Base-by-base conservation (phyloP, 768 basidiomycete genomes). In the Amanita jacksonii region DNA sequence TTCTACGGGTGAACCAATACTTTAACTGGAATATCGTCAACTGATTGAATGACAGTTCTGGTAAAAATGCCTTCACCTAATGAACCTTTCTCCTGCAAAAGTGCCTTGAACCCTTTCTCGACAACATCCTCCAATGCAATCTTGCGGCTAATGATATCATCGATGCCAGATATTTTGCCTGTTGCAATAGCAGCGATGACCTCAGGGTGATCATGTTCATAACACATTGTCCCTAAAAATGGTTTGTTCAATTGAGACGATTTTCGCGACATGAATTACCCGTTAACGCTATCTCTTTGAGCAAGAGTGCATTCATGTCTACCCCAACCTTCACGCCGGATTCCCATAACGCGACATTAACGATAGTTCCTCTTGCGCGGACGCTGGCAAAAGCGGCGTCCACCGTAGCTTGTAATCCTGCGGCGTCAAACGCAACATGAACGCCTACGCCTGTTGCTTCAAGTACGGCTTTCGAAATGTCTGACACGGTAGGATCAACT, bases 391-490 rank as follows among this genome's bases (percentile, higher is more conserved):
- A 51, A 6, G 63, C 67, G 5, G 59, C 49, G 27, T 66, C 61
- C 10, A 73, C 43, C 34, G 63, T 60, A 10, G 55, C 55, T 48
- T 70, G 66, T 2, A 62, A 49, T 0, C 72, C 72, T 3, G 70
- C 68, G 13, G 70, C 69, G 35, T 75, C 73, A 49, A 71, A 72
- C 3, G 62, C 68, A 35, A 72, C 57, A 46, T 72, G 67, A 8
- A 68, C 68, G 19, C 72, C 72, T 3, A 50, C 32, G 9, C 43
- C 50, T 10, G 59, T 70, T 1, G 57, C 55, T 22, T 56, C 47
- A 16, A 56, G 38, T 5, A 60, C 56, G 1, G 52, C 55, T 0
- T 52, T 46, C 3, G 57, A 51, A 22, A 68, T 44, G 47, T 65
- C 57, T 4, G 43, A 36, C 7, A 50, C 24, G 7, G 49, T 53